These are phyloP conservation scores for Saussurea involucrata DNA, from an alignment of 129 eudicot genomes.

Conservation along the genomic window DNA sequence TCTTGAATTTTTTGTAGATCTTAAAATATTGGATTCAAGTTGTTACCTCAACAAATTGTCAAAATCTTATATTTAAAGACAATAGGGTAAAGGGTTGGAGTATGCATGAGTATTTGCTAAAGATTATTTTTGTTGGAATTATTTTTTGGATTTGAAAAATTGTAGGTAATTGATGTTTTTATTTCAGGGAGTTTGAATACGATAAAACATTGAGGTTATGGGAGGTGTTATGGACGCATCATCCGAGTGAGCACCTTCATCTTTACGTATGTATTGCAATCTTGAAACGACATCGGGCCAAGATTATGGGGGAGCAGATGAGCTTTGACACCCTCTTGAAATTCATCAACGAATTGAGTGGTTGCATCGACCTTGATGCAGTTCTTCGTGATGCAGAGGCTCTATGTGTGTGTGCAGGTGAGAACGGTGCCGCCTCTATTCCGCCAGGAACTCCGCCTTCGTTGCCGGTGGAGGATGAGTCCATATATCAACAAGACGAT, in stretches of 20 bases:
- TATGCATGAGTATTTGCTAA: not conserved
- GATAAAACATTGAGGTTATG: constrained; percentile 56
- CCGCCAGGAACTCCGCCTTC: constrained; percentile 95
- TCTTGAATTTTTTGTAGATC: not conserved
- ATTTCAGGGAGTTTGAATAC: constrained; percentile 71
- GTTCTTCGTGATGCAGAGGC: constrained; percentile 77
- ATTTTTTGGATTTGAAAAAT: not conserved
- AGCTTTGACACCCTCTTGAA: constrained; percentile 75
- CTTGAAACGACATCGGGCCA: constrained; percentile 58
- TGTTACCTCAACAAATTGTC: not conserved
- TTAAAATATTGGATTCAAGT: not conserved
- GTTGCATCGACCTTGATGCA: constrained; percentile 56
- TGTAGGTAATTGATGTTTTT: not conserved
- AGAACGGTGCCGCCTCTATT: constrained; percentile 63
- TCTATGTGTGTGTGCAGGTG: constrained; percentile 72
- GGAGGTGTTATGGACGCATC: constrained; percentile 78
- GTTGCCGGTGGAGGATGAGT: constrained; percentile 49
- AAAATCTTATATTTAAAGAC: not conserved
- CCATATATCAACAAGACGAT: constrained; percentile 51
- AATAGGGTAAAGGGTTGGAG: no score
- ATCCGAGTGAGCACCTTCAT: constrained; percentile 72
- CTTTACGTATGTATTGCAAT: constrained; percentile 66
- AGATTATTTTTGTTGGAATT: not conserved
- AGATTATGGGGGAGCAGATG: constrained; percentile 79
- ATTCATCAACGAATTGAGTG: constrained; percentile 63